Percentiles rank a stretch among this genome's conserved stretches.
Conservation (phyloP, 352 stramenopile genomes). For the Globisporangium nunn region DNA sequence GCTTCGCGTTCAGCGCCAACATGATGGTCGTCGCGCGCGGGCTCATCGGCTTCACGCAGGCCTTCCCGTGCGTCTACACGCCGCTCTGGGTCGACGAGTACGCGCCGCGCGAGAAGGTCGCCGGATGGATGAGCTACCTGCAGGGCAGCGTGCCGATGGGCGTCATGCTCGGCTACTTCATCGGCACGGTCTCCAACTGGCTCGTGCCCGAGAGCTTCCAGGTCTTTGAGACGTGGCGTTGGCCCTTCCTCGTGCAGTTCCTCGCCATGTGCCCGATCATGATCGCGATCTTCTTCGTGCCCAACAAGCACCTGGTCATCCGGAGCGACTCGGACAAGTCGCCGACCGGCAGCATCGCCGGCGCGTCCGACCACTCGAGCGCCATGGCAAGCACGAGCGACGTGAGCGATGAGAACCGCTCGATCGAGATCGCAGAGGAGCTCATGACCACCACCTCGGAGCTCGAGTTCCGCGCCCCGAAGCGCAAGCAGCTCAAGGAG, state of each 20-base stretch:
- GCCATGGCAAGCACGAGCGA: slow-evolving; percentile 16
- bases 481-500: slow-evolving; percentile 1
- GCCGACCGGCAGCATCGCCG: slow-evolving; percentile 32
- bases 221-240: slow-evolving; percentile 70
- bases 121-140: slow-evolving; percentile 81
- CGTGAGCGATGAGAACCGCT: slow-evolving; percentile 33
- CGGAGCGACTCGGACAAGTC: slow-evolving; percentile 47
- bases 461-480: slow-evolving; percentile 3
- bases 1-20: slow-evolving; percentile 55
- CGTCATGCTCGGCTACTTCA: slow-evolving; percentile 84
- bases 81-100: slow-evolving; percentile 84
- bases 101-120: slow-evolving; percentile 62
- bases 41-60: slow-evolving; percentile 78
- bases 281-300: slow-evolving; percentile 75
- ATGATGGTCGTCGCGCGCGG: slow-evolving; percentile 64
- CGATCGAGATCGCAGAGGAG: slow-evolving; percentile 29
- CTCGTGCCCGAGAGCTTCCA: slow-evolving; percentile 60
- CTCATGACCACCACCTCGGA: neutral
- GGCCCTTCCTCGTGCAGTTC: slow-evolving; percentile 83
- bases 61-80: slow-evolving; percentile 80
- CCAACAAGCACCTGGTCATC: slow-evolving; percentile 69
- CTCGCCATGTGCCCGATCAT: slow-evolving; percentile 65
- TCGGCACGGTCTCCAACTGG: slow-evolving; percentile 77
- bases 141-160: slow-evolving; percentile 79
- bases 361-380: slow-evolving; percentile 35